phyloP scores from a whole-genome alignment of 495 filamentous ascomycete species.

The Coniosporium apollinis region DNA sequence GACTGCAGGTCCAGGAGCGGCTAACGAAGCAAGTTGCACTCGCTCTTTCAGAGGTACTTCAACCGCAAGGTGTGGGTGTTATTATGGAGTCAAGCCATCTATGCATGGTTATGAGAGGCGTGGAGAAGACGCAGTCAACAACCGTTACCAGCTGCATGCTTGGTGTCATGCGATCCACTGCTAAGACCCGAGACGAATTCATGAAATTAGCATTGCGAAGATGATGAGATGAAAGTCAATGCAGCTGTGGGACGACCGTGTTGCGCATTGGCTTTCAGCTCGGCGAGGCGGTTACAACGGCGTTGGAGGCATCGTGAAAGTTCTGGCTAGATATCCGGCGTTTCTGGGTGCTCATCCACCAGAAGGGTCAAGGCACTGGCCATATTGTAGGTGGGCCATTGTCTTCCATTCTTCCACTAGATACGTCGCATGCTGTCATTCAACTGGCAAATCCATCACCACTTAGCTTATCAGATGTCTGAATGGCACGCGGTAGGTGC shows the following conservation, averaged over 20 bases:
- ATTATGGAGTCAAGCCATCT: constrained; percentile 95
- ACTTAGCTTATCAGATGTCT: no score
- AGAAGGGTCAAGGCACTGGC: background rate
- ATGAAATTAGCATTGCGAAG: no score
- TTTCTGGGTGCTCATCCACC: constrained; percentile 2
- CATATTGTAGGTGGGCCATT: no score
- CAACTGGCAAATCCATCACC: no score
- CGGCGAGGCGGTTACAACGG: no score
- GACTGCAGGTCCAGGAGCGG: constrained; percentile 89
- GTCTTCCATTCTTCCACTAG: no score
- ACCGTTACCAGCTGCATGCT: constrained; percentile 95
- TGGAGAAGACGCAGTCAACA: constrained; percentile 70
- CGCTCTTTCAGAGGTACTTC: constrained; percentile 77
- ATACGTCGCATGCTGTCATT: no score
- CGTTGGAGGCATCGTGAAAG: constrained; percentile 1
- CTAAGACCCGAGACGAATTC: constrained; percentile 91
- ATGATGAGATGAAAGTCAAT: no score
- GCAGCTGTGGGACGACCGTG: no score
- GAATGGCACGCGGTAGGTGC: no score
- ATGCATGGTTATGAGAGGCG: constrained; percentile 97
- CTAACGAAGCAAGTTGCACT: constrained; percentile 92
- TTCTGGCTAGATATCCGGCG: no score
- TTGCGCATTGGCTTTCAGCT: no score
- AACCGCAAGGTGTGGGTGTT: constrained; percentile 88
- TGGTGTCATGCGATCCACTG: constrained; percentile 79